phyloP scores from a whole-genome alignment of 495 filamentous ascomycete species.

The Xylaria bambusicola region DNA sequence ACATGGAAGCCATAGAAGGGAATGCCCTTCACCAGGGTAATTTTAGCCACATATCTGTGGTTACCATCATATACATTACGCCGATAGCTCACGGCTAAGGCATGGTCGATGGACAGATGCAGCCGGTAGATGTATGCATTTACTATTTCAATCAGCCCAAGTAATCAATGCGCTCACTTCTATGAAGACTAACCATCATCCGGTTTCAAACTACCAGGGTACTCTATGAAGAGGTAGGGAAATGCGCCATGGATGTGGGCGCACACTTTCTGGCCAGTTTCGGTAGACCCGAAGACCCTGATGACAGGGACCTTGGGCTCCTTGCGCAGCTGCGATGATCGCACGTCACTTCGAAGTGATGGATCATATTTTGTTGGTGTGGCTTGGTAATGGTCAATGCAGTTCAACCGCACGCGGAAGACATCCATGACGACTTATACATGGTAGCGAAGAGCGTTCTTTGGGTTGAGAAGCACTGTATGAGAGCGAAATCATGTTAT shows the following conservation, averaged over 20 bases:
- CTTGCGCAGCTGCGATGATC: slow-evolving; percentile 51
- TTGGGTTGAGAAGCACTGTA: neutral
- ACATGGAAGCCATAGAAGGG: slow-evolving; percentile 96
- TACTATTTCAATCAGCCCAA: slow-evolving; percentile 56
- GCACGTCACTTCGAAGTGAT: slow-evolving; percentile 61
- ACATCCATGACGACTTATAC: slow-evolving; percentile 53
- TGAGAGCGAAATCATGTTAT: neutral
- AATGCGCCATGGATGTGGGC: slow-evolving; percentile 95
- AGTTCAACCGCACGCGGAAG: slow-evolving; percentile 88
- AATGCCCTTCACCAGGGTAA: slow-evolving; percentile 87
- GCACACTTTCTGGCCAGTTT: slow-evolving; percentile 94
- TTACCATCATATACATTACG: slow-evolving; percentile 69
- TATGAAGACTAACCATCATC: slow-evolving; percentile 59
- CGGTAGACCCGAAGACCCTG: slow-evolving; percentile 88
- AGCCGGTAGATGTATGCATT: slow-evolving; percentile 69
- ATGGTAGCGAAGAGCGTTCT: slow-evolving; percentile 8
- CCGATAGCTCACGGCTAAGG: slow-evolving; percentile 77
- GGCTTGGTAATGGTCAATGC: slow-evolving; percentile 89
- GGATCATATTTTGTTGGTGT: slow-evolving; percentile 81
- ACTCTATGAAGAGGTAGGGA: slow-evolving; percentile 91
- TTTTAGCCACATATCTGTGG: slow-evolving; percentile 77
- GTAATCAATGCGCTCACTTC: too few species aligned
- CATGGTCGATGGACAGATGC: slow-evolving; percentile 81
- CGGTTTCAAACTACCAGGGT: slow-evolving; percentile 66
- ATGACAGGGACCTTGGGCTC: slow-evolving; percentile 81